phyloP scores from a whole-genome alignment of 208 protist genomes.

The Eutreptiella sp. region DNA sequence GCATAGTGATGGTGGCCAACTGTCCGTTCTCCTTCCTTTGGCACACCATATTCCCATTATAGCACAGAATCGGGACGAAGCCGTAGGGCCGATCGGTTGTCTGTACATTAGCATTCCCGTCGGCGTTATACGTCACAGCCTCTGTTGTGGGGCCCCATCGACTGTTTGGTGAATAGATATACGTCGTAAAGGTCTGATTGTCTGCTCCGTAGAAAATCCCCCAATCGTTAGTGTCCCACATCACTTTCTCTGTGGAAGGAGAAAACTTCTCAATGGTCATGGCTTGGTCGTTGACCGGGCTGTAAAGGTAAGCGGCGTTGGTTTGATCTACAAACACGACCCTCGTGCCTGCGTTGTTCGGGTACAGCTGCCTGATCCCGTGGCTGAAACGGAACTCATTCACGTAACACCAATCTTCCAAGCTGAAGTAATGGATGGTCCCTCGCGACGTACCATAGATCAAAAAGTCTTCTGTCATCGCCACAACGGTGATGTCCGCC shows the following conservation, averaged over 20 bases:
- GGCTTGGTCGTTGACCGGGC: constrained; percentile 75
- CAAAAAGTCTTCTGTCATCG: constrained; percentile 80
- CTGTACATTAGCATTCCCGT: constrained; percentile 44
- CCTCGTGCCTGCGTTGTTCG: constrained; percentile 79
- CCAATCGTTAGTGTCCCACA: constrained; percentile 85
- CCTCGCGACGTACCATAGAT: constrained; percentile 71
- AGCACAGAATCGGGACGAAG: constrained; percentile 61
- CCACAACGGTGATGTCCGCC: constrained; percentile 58
- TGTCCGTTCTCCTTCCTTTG: constrained; percentile 62
- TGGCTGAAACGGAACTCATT: constrained; percentile 57
- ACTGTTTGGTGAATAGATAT: constrained; percentile 73
- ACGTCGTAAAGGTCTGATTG: constrained; percentile 62
- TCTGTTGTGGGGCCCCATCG: constrained; percentile 73
- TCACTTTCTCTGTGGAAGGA: constrained; percentile 48
- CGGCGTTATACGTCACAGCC: constrained; percentile 49
- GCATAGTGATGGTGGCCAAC: constrained; percentile 55
- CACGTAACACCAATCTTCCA: constrained; percentile 75
- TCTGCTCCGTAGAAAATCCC: constrained; percentile 73
- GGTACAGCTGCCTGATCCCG: constrained; percentile 61
- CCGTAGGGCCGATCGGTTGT: constrained; percentile 57
- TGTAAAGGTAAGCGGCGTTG: constrained; percentile 70
- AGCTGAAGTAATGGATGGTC: constrained; percentile 65
- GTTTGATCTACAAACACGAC: constrained; percentile 76
- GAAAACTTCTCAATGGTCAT: constrained; percentile 63
- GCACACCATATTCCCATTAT: constrained; percentile 65